A percentile compares a stretch with the other conserved stretches of the same genome.
Conservation (phyloP, 192 early-diverging fungal genomes). For the Gigaspora rosea region DNA sequence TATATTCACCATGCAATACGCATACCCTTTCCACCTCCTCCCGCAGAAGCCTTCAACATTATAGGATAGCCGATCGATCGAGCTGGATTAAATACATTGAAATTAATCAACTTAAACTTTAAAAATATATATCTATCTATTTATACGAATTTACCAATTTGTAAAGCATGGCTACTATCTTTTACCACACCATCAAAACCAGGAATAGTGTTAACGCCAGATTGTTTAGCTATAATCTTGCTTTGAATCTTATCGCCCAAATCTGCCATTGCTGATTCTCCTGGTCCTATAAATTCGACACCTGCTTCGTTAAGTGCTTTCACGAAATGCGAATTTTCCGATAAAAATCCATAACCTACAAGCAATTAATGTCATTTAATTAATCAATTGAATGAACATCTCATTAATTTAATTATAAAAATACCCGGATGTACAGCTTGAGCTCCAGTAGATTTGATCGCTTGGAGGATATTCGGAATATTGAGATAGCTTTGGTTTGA, state of each 20-base stretch:
- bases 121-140: neutral
- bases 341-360: constrained; percentile 86
- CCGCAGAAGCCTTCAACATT: constrained; percentile 82
- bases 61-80: constrained; percentile 74
- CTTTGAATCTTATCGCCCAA: constrained; percentile 86
- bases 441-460: constrained; percentile 73
- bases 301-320: constrained; percentile 70
- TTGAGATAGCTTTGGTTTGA: constrained; percentile 82
- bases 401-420: constrained; percentile 3
- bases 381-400: neutral
- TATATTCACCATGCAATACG: constrained; percentile 63
- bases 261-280: constrained; percentile 65
- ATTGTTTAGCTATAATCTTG: constrained; percentile 72
- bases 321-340: constrained; percentile 88
- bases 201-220: constrained; percentile 79
- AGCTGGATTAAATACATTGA: constrained; percentile 38
- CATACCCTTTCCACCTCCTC: constrained; percentile 87
- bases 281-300: constrained; percentile 75
- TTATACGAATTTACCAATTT: constrained; percentile 52
- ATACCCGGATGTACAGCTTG: constrained; percentile 90
- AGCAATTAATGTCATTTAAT: constrained; percentile 21
- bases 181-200: constrained; percentile 85
- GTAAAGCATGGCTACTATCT: constrained; percentile 71
- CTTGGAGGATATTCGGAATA: constrained; percentile 76
- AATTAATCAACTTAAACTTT: neutral